Base-by-base conservation (phyloP, 805 yeast species). In the Wickerhamiella azymoides region DNA sequence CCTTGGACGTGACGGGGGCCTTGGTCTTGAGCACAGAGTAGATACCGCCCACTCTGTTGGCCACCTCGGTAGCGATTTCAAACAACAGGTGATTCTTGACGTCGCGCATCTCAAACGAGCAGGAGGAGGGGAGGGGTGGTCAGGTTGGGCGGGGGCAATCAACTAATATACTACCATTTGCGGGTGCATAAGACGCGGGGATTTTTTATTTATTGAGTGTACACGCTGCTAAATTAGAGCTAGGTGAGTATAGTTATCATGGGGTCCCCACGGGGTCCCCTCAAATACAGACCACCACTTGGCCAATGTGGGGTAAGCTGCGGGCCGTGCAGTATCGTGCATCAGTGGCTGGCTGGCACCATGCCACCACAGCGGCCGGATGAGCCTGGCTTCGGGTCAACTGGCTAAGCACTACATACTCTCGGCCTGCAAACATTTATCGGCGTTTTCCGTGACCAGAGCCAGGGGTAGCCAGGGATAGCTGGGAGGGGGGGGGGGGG, bases 61-160 rank as follows among this genome's bases (percentile, higher is more conserved):
- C 97, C 43, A 89, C 96, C 62, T 89, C 98, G 1, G 98, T 89
- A 50, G 97, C 94, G 39, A 84, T 81, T 68, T 89, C 98, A 59
- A 89, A 86, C 42, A 92, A 72, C 46, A 88, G 69, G 61, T 85
- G 96, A 62, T 84, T 80, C 57, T 80, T 76, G 50, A 89, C 79
- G 69, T 85, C 95, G 66, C 97, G 76, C 26, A 81, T 42, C 18
- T 18, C 13, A 4, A 13, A 17, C 10, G 26, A 11, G 14, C 6
- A 28, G 32, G 24, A 19, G 14, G 30, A n/a, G 14, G 30, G 32
- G 32, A 39, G 24, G 25, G 39, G 24, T 26, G 43, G 43, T 10
- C 30, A 25, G 44, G 25, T 6, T 30, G 33, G 33, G 8, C 13
- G 33, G 33, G 33, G 7, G 24, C 24, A 21, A n/a, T 13, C 33